A percentile compares a stretch with the other conserved stretches of the same genome.
These are phyloP conservation scores for Termitomyces sp. DNA, from an alignment of 768 basidiomycete genomes.

Conservation along the genomic window DNA sequence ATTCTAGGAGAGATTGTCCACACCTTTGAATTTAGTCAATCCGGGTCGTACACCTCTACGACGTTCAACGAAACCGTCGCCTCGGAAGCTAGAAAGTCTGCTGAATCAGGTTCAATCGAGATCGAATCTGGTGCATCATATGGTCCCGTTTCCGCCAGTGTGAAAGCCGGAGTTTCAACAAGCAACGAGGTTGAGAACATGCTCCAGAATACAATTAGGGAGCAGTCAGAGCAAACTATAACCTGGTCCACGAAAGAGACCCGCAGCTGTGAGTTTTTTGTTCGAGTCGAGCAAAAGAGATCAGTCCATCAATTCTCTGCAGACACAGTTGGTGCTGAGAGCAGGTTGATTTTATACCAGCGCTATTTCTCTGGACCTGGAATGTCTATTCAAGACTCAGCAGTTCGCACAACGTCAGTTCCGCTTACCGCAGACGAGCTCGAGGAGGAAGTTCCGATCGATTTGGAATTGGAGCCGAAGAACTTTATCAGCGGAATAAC, in stretches of 20 bases:
- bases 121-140: constrained; percentile 1
- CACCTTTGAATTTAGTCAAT: neutral
- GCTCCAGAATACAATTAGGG: neutral
- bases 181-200: neutral
- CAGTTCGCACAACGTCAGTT: neutral
- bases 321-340: neutral
- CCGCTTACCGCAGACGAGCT: neutral
- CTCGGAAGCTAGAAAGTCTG: neutral
- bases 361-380: constrained; percentile 1
- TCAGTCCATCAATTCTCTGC: neutral
- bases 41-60: neutral
- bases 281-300: no score
- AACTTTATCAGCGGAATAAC: neutral
- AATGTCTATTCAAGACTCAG: neutral
- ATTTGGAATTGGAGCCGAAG: neutral
- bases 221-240: neutral
- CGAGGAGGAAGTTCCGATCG: neutral
- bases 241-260: neutral
- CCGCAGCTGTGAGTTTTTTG: neutral
- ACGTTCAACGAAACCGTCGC: constrained; percentile 1
- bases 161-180: neutral
- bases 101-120: neutral
- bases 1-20: neutral
- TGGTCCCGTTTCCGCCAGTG: constrained; percentile 2
- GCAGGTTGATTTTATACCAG: constrained; percentile 1